Conservation (phyloP, 768 basidiomycete species). For the Phaeotremella skinneri region DNA sequence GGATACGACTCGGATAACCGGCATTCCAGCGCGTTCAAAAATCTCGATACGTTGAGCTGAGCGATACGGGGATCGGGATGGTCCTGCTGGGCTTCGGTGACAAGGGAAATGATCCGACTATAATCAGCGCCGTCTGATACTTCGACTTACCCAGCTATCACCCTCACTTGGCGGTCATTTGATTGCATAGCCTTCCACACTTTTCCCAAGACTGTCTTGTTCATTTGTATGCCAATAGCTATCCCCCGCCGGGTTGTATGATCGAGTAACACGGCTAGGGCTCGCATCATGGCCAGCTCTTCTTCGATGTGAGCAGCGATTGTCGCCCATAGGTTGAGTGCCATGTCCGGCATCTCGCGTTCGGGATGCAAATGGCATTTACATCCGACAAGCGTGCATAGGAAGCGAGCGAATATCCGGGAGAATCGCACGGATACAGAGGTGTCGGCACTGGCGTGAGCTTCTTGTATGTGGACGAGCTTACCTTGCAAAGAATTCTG, state of each 20-base stretch:
- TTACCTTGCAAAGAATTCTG: not conserved
- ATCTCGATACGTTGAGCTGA: slow-evolving; percentile 2
- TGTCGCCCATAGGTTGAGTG: slow-evolving; percentile 13
- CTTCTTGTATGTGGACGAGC: not conserved
- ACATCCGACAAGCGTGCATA: slow-evolving; percentile 13
- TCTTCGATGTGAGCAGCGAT: not conserved
- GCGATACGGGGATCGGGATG: slow-evolving; percentile 17
- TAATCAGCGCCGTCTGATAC: not conserved
- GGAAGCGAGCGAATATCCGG: not conserved
- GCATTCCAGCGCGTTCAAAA: not conserved
- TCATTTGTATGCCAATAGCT: not conserved
- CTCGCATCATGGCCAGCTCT: slow-evolving; percentile 4
- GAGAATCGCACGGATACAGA: not conserved
- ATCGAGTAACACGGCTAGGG: slow-evolving; percentile 12
- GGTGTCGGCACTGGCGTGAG: not conserved
- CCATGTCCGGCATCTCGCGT: slow-evolving; percentile 10
- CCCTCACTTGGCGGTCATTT: slow-evolving; percentile 12
- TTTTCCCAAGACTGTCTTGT: not conserved
- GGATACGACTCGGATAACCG: slow-evolving; percentile 7
- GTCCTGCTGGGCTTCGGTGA: slow-evolving; percentile 7
- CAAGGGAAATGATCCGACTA: slow-evolving; percentile 16
- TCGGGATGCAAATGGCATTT: not conserved
- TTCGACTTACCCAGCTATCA: slow-evolving; percentile 19
- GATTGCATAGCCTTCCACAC: slow-evolving; percentile 7
- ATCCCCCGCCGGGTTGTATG: slow-evolving; percentile 6